These are phyloP conservation scores for Chlorella sp. DNA, from an alignment of 139 green algal genomes.

Conservation along the genomic window DNA sequence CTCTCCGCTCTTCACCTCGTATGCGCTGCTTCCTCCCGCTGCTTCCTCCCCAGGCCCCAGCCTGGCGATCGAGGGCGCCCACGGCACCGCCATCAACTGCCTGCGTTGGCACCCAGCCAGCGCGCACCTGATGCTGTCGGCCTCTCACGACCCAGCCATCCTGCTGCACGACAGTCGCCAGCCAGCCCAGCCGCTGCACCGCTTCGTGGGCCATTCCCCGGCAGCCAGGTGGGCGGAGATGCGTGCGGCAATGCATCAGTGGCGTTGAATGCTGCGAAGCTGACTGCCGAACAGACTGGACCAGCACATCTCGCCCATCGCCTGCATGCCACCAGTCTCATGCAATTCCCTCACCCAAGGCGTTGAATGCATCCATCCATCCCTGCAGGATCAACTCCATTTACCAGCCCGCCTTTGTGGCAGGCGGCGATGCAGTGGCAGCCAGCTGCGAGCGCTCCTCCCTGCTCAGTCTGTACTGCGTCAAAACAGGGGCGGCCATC, in stretches of 20 bases:
- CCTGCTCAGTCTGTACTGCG: constrained; percentile 38
- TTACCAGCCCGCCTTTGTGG: constrained; percentile 52
- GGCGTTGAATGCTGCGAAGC: background rate
- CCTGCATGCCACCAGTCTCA: background rate
- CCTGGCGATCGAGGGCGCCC: background rate
- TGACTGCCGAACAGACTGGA: background rate
- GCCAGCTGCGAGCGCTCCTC: constrained; percentile 30
- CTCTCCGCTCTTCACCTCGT: no score
- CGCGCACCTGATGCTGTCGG: constrained; percentile 35
- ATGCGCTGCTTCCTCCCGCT: background rate
- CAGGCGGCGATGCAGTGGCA: constrained; percentile 26
- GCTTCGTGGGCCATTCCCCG: constrained; percentile 27
- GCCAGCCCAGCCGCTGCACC: constrained; percentile 32
- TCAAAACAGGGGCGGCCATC: background rate
- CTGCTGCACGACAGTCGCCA: constrained; percentile 46
- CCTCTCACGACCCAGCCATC: constrained; percentile 28
- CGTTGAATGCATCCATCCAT: background rate
- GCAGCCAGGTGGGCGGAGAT: background rate
- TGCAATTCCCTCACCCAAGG: background rate
- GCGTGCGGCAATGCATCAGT: background rate
- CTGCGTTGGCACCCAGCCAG: constrained; percentile 41
- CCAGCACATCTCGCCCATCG: background rate
- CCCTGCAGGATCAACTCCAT: constrained; percentile 21
- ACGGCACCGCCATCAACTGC: constrained; percentile 25
- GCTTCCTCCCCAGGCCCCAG: background rate